Base-by-base conservation (phyloP, 202 grass and related monocot species). In the Zizania palustris region DNA sequence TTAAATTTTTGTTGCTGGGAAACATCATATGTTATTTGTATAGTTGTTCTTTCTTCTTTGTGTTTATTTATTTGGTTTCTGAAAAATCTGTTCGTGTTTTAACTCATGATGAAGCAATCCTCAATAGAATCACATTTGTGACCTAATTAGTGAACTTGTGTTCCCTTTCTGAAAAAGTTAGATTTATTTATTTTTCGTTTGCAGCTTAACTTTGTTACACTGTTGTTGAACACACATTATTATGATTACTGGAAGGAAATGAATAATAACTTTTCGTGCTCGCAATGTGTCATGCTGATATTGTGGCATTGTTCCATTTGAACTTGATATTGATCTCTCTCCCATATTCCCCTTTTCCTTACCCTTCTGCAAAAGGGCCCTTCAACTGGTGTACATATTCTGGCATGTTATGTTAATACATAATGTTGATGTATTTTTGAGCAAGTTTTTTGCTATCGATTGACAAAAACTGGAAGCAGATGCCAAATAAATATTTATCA, bases 1-100 rank as follows among this genome's bases (percentile, higher is more conserved):
- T 88, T 77, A 88, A 20, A 0, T 48, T 76, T 73, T 60, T 80
- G 55, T 65, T 88, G 41, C 39, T 71, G 13, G 22, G 2, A 43
- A 21, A 5, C 36, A 45, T 3, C 13, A 36, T 71, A 60, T 59
- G 51, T 7, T 54, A 54, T 55, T 19, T 55, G 14, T 6, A 56
- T 21, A 65, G 7, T 33, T 78, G 18, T 73, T 73, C 10, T 63
- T 75, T 80, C 9, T 80, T 41, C 48, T 58, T 63, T 71, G 49
- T 64, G 42, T 54, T 53, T 21, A 61, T 5, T 65, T 75, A 15
- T 72, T 72, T 67, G 40, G 16, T 69, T 80, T 80, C 2, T 71
- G 38, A 56, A 19, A n/a, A 74, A 57, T 46, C 11, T 80, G 5
- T 33, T 1, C 6, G 59, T 65, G 28, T 11, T 76, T 86, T 72